phyloP scores from a whole-genome alignment of 371 early-diverging fungal genomes.

The Thermomucor indicae-seudaticae region DNA sequence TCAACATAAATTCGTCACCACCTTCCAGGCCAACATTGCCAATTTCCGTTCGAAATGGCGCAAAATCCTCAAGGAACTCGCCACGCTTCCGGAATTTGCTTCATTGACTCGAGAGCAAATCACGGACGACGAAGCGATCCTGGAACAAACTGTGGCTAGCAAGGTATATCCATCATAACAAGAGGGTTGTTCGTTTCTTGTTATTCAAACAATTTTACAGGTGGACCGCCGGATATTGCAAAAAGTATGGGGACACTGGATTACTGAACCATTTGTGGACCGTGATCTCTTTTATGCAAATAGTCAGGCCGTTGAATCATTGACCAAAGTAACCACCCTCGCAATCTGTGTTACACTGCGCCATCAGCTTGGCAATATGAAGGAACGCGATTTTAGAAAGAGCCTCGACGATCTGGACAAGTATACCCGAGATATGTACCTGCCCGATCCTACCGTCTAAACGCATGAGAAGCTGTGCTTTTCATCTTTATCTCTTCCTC shows the following conservation, averaged over 20 bases:
- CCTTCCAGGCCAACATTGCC: constrained; percentile 16
- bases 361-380: constrained; percentile 7
- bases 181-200: neutral
- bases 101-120: neutral
- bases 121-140: neutral
- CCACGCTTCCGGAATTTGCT: neutral
- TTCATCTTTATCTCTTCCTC: neutral
- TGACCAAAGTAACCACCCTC: constrained; percentile 20
- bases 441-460: constrained; percentile 11
- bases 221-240: constrained; percentile 15
- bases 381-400: constrained; percentile 17
- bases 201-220: neutral
- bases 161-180: too few species aligned
- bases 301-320: constrained; percentile 9
- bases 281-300: constrained; percentile 23
- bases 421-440: constrained; percentile 9
- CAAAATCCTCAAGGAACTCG: constrained; percentile 12
- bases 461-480: neutral
- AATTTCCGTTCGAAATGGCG: constrained; percentile 22
- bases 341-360: constrained; percentile 15
- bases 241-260: constrained; percentile 31
- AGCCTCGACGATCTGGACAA: constrained; percentile 17
- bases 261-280: constrained; percentile 26
- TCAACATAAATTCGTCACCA: constrained; percentile 9
- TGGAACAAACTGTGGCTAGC: neutral